A percentile compares a stretch with the other conserved stretches of the same genome.
phyloP scores from a whole-genome alignment of 2,329 filamentous ascomycete species.

The Stachybotrys echinatus region DNA sequence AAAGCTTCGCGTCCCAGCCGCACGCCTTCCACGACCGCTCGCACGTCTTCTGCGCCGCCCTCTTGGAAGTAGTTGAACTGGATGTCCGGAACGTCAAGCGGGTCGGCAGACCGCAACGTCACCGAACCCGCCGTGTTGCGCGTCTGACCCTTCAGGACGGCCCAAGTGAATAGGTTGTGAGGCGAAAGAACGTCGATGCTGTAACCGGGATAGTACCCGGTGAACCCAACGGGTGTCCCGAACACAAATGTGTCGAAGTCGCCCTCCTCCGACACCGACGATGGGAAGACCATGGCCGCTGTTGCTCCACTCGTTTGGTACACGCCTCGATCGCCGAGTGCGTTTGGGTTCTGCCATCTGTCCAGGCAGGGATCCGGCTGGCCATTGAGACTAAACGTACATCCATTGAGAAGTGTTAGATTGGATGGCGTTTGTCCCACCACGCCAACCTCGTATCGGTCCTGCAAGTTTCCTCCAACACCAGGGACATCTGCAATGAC shows the following conservation, averaged over 20 bases:
- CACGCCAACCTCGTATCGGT: conserved; percentile 42
- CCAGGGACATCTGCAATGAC: conserved; percentile 49
- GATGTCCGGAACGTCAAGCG: conserved; percentile 58
- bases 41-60: conserved; percentile 43
- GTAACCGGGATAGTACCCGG: conserved; percentile 52
- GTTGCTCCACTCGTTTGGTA: conserved; percentile 46
- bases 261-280: conserved; percentile 25
- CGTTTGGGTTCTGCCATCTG: conserved; percentile 20
- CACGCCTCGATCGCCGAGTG: conserved; percentile 20
- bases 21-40: conserved; percentile 52
- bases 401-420: conserved; percentile 21
- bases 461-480: conserved; percentile 56
- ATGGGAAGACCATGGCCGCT: conserved; percentile 35
- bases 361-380: conserved; percentile 30
- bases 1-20: conserved; percentile 41
- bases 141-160: conserved; percentile 54
- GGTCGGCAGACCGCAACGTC: conserved; percentile 53
- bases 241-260: conserved; percentile 49
- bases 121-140: conserved; percentile 60
- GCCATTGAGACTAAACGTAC: conserved; percentile 22
- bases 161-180: conserved; percentile 34
- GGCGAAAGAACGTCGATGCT: conserved; percentile 37
- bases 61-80: conserved; percentile 56
- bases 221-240: conserved; percentile 49
- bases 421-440: conserved; percentile 23